Percentiles rank a stretch among this genome's conserved stretches.
Conservation (phyloP, 805 yeast species). For the Ogataea angusta region DNA sequence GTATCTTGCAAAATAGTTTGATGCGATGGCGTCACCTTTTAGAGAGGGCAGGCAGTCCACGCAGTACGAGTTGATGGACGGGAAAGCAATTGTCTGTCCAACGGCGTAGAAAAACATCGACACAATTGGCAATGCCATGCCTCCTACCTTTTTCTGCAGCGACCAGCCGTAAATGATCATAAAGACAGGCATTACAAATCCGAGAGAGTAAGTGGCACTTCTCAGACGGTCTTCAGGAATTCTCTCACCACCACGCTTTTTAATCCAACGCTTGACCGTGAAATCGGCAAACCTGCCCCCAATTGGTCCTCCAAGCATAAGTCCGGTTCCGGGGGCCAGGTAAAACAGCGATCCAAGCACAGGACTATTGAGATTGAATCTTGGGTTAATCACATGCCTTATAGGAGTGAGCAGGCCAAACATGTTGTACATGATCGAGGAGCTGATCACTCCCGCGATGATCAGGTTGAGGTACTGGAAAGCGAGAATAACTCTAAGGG, state of each 20-base stretch:
- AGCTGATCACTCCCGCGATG: conserved; percentile 41
- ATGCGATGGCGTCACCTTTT: conserved; percentile 53
- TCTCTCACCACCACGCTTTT: conserved; percentile 39
- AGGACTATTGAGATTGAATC: conserved; percentile 48
- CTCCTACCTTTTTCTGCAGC: conserved; percentile 46
- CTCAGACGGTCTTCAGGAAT: conserved; percentile 53
- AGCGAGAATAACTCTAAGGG: conserved; percentile 42
- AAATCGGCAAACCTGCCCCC: conserved; percentile 55
- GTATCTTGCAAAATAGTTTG: conserved; percentile 50
- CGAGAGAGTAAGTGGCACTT: conserved; percentile 37
- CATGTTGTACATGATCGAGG: conserved; percentile 47
- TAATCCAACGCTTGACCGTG: conserved; percentile 42
- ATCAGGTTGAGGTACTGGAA: conserved; percentile 42
- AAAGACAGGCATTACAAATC: conserved; percentile 43
- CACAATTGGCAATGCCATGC: conserved; percentile 52
- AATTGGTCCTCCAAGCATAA: conserved; percentile 44
- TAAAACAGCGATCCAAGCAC: conserved; percentile 51
- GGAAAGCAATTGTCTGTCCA: conserved; percentile 50
- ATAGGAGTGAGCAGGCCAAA: conserved; percentile 53
- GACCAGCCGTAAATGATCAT: conserved; percentile 55
- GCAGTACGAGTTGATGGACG: conserved; percentile 54
- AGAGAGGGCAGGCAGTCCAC: conserved; percentile 55
- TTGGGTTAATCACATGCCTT: conserved; percentile 51
- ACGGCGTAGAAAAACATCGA: conserved; percentile 46
- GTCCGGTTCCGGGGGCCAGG: conserved; percentile 57